These are phyloP conservation scores for Crithidia sp. DNA, from an alignment of 208 protist species.

Conservation along the genomic window DNA sequence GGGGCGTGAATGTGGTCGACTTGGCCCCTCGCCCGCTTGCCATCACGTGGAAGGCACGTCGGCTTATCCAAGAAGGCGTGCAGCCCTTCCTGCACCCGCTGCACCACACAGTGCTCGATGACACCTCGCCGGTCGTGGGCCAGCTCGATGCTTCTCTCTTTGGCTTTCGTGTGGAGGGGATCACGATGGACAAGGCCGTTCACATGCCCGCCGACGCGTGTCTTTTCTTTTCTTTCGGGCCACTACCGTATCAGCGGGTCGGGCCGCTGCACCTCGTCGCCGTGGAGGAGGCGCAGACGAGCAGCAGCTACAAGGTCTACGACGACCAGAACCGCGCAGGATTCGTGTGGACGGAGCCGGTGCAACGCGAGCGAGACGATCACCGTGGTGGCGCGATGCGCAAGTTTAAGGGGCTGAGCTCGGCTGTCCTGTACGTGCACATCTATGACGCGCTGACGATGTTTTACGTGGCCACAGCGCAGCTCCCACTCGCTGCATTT, in stretches of 20 bases:
- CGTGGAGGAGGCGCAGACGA: constrained; percentile 58
- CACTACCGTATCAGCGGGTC: constrained; percentile 79
- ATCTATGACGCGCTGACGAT: constrained; percentile 88
- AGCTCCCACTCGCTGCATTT: constrained; percentile 68
- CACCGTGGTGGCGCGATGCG: constrained; percentile 42
- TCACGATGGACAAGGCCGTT: constrained; percentile 76
- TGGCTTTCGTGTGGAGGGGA: constrained; percentile 87
- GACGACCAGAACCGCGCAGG: constrained; percentile 48
- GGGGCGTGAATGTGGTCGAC: constrained; percentile 65
- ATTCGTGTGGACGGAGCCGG: constrained; percentile 86
- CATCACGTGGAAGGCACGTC: constrained; percentile 73
- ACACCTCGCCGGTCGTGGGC: constrained; percentile 43
- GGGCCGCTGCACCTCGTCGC: constrained; percentile 57
- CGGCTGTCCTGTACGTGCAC: constrained; percentile 75
- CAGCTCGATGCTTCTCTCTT: constrained; percentile 52
- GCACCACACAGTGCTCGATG: constrained; percentile 58
- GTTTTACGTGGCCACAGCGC: constrained; percentile 85
- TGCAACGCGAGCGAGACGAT: constrained; percentile 38
- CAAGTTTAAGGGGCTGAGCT: constrained; percentile 58
- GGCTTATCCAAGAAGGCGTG: constrained; percentile 59
- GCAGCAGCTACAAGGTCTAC: constrained; percentile 70
- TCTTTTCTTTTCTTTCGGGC: constrained; percentile 87
- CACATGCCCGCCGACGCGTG: constrained; percentile 71
- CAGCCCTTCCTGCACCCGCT: constrained; percentile 84
- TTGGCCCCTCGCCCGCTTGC: constrained; percentile 66